Base-by-base conservation (phyloP, 2,329 filamentous ascomycete species). In the Botrytis tulipae region DNA sequence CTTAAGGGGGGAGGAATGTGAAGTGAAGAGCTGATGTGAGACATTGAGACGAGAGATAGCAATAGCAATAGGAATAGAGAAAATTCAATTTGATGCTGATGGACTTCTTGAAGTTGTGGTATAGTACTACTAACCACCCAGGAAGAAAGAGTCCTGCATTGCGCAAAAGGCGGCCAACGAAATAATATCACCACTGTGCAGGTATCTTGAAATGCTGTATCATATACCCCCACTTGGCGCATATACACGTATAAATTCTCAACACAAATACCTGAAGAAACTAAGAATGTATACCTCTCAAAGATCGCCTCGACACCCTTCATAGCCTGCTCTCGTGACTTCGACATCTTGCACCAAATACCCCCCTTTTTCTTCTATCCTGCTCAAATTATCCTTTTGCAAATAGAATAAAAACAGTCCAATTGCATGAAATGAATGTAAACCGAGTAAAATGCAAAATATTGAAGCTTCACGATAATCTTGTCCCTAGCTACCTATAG, bases 221-320 rank as follows among this genome's bases (percentile, higher is more conserved):
- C 14, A 35, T 12, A 40, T 46, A 74, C 77, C n/a, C 18, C 22
- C 54, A 25, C 29, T 42, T 16, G 16, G 4, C 3, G 25, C 18
- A 68, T 57, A 25, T 0, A 42, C 8, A 22, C 1, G 9, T 3
- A 8, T 14, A 22, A 4, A n/a, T n/a, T n/a, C 25, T 16, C n/a
- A 5, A 32, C 12, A 68, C 20, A 3, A 1, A 32, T 1, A 67
- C 22, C 12, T 37, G 14, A 20, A 20, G n/a, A 16, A 9, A 16
- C 6, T 25, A n/a, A 14, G 9, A 35, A 32, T 9, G 9, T 6
- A 65, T 77, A 79, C 78, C 78, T 74, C 32, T 80, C 77, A 73
- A 80, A 79, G 14, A 79, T 78, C 61, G 76, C 76, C 59, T 79
- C 71, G 16, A 80, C 76, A n/a, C 74, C 77, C 44, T 76, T 78